Evolutionary conservation across 352 stramenopile genomes (phyloP).

Genomic region (Phytophthora fragariaefolia): DNA sequence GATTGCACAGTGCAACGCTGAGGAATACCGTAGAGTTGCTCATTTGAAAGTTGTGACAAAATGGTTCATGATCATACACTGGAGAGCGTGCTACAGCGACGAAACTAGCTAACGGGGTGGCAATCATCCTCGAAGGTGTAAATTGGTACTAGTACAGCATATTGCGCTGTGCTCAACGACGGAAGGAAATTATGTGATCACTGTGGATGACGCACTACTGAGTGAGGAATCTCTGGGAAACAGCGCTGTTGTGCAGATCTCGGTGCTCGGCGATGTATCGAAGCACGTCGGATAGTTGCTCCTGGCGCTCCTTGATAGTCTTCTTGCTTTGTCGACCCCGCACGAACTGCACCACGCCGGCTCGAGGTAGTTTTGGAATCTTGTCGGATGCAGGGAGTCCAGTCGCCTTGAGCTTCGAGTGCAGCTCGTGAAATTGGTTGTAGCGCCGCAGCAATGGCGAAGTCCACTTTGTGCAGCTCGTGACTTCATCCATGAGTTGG

Average conservation of each 20-base stretch:
- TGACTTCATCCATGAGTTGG: conserved; percentile 41
- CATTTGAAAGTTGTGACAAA: not conserved
- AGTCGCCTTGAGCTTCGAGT: conserved; percentile 45
- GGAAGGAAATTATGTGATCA: not conserved
- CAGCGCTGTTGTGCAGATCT: conserved; percentile 44
- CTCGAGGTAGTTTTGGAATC: conserved; percentile 46
- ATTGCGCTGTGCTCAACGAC: conserved; percentile 22
- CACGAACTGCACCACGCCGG: conserved; percentile 53
- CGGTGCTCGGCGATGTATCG: conserved; percentile 51
- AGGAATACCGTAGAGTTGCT: too few relatives aligned
- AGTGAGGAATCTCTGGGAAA: conserved; percentile 58
- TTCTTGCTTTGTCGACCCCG: conserved; percentile 52
- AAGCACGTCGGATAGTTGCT: conserved; percentile 55
- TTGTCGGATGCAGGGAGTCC: conserved; percentile 37
- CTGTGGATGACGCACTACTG: conserved; percentile 23
- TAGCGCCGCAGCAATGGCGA: conserved; percentile 50
- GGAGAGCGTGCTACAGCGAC: conserved; percentile 8
- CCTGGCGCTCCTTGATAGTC: conserved; percentile 53
- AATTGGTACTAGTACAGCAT: conserved; percentile 26
- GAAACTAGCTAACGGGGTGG: conserved; percentile 9
- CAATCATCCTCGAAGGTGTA: conserved; percentile 21
- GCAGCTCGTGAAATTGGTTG: conserved; percentile 61
- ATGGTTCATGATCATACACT: conserved; percentile 26
- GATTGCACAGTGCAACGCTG: too few relatives aligned
- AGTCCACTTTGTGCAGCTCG: conserved; percentile 37